These are phyloP conservation scores for Globisporangium perplexum DNA, from an alignment of 352 stramenopile species.

Conservation along the genomic window DNA sequence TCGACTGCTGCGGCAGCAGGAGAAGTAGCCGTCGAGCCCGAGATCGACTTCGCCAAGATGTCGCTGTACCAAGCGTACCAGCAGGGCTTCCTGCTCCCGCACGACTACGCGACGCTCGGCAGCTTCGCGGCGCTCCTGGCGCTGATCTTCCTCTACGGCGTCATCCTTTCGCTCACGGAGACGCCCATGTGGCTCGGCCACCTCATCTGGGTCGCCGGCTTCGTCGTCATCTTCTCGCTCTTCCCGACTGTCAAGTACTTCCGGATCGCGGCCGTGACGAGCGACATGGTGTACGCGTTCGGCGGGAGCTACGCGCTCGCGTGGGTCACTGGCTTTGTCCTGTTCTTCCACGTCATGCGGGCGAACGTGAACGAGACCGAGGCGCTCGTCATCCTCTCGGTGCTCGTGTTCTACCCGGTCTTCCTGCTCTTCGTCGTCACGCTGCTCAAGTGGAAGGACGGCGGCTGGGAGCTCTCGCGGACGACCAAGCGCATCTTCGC, in stretches of 20 bases:
- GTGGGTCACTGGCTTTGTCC: slow-evolving; percentile 61
- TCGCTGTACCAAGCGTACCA: slow-evolving; percentile 66
- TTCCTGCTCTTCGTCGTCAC: slow-evolving; percentile 70
- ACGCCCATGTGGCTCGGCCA: slow-evolving; percentile 62
- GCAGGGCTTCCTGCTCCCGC: slow-evolving; percentile 60
- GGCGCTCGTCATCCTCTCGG: slow-evolving; percentile 62
- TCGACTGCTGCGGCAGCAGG: background rate
- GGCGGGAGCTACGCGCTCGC: slow-evolving; percentile 47
- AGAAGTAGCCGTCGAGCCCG: slow-evolving; percentile 6
- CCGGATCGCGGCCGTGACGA: slow-evolving; percentile 48
- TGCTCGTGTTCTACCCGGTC: slow-evolving; percentile 77
- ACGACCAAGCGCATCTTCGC: slow-evolving; percentile 32
- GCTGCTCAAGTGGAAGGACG: slow-evolving; percentile 75
- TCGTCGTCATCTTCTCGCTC: slow-evolving; percentile 65
- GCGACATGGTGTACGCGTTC: slow-evolving; percentile 52
- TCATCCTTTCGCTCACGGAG: slow-evolving; percentile 61
- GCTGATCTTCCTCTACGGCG: slow-evolving; percentile 63
- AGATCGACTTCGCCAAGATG: slow-evolving; percentile 66
- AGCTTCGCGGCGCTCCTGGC: slow-evolving; percentile 49
- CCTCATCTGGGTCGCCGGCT: slow-evolving; percentile 56
- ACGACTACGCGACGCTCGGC: slow-evolving; percentile 69
- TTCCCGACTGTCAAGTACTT: slow-evolving; percentile 77
- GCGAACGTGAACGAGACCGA: slow-evolving; percentile 65
- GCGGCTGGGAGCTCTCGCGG: slow-evolving; percentile 53
- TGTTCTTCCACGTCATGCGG: slow-evolving; percentile 64